Base-by-base conservation (phyloP, 1,139 yeast genomes). In the Starmera stellimalicola region DNA sequence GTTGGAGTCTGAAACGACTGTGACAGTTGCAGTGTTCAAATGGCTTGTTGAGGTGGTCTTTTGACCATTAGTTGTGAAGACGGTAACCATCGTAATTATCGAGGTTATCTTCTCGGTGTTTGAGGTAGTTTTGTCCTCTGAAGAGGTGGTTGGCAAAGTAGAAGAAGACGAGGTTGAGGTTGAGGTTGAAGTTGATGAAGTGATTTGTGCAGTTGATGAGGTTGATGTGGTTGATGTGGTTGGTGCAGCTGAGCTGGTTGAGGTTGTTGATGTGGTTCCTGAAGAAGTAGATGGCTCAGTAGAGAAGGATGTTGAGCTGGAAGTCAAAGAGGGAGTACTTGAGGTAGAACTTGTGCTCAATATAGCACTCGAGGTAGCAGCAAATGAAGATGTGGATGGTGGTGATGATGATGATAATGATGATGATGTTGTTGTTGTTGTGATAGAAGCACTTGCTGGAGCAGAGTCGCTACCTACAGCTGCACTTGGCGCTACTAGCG, bases 321-420 rank as follows among this genome's bases (percentile, higher is more conserved):
- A 33, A 18, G 39, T 27, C 9, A 10, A 16, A 2, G 29, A 25
- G 12, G 18, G 18, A 4, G 23, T 18, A 19, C 29, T 29, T 23
- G 24, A 37, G 19, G 45, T 41, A n/a, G n/a, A n/a, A n/a, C n/a
- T n/a, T n/a, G n/a, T n/a, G n/a, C n/a, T n/a, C n/a, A n/a, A n/a
- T n/a, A n/a, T n/a, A n/a, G n/a, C n/a, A n/a, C n/a, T n/a, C 12
- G 44, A 35, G 10, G 38, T 36, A 16, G 35, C n/a, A 17, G 29
- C 24, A 16, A 32, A 23, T n/a, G 33, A 15, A n/a, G 27, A 12
- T 16, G 36, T 15, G 19, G 33, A 23, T 18, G 36, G 19, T 16
- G 37, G 30, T 18, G 42, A 31, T 18, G 33, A 20, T n/a, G 35
- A 26, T 19, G 40, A 23, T 33, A 33, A 22, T 8, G 37, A 29